These are phyloP conservation scores for Aspergillus viridinutans DNA, from an alignment of 2,329 filamentous ascomycete genomes.

Conservation along the genomic window DNA sequence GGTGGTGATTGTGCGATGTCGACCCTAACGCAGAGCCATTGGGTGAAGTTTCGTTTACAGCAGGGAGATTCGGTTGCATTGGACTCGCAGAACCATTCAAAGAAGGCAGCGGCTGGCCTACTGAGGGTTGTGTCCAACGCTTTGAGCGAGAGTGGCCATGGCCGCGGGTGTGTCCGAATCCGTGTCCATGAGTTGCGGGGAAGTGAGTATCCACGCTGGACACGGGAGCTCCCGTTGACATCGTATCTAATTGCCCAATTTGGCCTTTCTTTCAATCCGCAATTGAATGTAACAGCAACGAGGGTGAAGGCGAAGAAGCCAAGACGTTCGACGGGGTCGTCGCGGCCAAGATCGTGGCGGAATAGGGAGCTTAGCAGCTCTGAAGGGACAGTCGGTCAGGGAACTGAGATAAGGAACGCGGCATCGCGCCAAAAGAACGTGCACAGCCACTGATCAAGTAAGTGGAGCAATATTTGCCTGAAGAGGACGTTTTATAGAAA, in stretches of 20 bases:
- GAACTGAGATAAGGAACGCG: slow-evolving; percentile 7
- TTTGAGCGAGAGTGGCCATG: slow-evolving; percentile 33
- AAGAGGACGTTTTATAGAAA: not conserved
- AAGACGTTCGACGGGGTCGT: slow-evolving; percentile 4
- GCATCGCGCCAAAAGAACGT: slow-evolving; percentile 17
- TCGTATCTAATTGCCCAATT: slow-evolving; percentile 18
- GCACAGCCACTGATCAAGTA: too few species aligned
- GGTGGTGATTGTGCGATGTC: slow-evolving; percentile 28
- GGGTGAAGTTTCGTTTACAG: slow-evolving; percentile 12
- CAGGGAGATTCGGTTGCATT: slow-evolving; percentile 14
- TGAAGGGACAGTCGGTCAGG: slow-evolving; percentile 10
- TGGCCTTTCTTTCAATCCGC: slow-evolving; percentile 7
- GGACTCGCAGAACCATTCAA: slow-evolving; percentile 14
- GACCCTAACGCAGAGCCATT: slow-evolving; percentile 25
- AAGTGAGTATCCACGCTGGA: slow-evolving; percentile 27
- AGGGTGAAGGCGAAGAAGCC: slow-evolving; percentile 9
- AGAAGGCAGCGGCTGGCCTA: slow-evolving; percentile 20
- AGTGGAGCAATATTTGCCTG: not conserved
- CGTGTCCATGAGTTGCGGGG: slow-evolving; percentile 20
- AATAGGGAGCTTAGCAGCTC: slow-evolving; percentile 18
- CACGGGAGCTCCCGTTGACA: slow-evolving; percentile 31
- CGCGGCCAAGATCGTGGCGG: slow-evolving; percentile 6
- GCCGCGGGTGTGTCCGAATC: slow-evolving; percentile 25
- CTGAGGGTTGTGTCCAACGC: slow-evolving; percentile 26
- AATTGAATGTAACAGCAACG: slow-evolving; percentile 3